Percentiles rank a stretch among this genome's conserved stretches.
Evolutionary conservation across 2,329 filamentous ascomycete species (phyloP).

Genomic region (Claviceps digitariae): DNA sequence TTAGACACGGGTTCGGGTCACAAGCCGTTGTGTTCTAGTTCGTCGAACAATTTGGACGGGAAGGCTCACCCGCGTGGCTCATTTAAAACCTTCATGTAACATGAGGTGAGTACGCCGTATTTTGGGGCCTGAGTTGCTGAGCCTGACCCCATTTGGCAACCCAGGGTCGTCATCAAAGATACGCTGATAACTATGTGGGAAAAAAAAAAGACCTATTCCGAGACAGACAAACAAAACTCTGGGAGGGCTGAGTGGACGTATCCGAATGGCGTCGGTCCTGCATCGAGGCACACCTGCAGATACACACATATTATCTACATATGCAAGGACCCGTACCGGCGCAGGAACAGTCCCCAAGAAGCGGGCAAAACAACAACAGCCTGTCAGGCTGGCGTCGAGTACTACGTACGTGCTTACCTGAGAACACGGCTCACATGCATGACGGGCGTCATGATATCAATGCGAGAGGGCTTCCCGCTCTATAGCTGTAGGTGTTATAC

Average conservation of each 20-base stretch:
- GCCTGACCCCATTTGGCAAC: not conserved
- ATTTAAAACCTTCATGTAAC: no score
- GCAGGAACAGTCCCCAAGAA: not conserved
- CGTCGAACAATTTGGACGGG: no score
- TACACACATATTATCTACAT: not conserved
- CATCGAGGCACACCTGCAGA: conserved; percentile 4
- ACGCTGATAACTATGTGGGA: no score
- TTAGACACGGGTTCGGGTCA: not conserved
- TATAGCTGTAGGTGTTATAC: not conserved
- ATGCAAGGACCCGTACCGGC: not conserved
- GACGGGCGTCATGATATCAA: not conserved
- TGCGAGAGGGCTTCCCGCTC: not conserved
- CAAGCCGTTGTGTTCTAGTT: no score
- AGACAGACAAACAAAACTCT: not conserved
- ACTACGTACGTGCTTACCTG: not conserved
- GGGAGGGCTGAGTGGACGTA: not conserved
- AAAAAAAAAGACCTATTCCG: not conserved
- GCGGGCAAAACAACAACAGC: not conserved
- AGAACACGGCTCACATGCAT: not conserved
- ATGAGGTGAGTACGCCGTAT: no score
- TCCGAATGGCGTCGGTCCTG: not conserved
- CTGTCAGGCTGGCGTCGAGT: not conserved
- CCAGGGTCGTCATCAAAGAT: not conserved
- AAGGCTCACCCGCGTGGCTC: no score
- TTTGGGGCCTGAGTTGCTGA: not conserved